phyloP scores from a whole-genome alignment of 1,284 basidiomycete species.

The Lignosus rhinocerotis region DNA sequence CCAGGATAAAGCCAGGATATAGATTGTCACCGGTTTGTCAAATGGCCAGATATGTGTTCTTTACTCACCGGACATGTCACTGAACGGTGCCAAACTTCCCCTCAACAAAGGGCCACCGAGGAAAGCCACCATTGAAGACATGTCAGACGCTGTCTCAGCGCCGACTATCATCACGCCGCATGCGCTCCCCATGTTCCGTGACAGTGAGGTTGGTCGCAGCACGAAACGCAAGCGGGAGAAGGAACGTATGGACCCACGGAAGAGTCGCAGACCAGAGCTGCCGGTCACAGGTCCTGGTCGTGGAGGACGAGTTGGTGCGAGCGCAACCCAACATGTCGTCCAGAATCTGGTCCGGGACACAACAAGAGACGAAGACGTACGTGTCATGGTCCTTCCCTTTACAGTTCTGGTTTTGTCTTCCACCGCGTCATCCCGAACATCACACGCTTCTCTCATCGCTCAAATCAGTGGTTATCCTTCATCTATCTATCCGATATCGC shows the following conservation, averaged over 20 bases:
- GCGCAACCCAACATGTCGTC: slow-evolving; percentile 93
- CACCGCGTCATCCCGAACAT: slow-evolving; percentile 13
- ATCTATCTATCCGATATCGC: slow-evolving; percentile 19
- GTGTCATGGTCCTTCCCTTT: slow-evolving; percentile 39
- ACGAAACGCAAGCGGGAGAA: slow-evolving; percentile 87
- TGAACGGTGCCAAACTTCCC: slow-evolving; percentile 90
- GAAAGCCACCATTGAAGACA: slow-evolving; percentile 77
- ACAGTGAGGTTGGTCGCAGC: slow-evolving; percentile 72
- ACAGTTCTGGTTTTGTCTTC: slow-evolving; percentile 16
- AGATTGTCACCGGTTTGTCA: slow-evolving; percentile 88
- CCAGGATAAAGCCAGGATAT: slow-evolving; percentile 16
- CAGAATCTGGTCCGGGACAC: slow-evolving; percentile 90
- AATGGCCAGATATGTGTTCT: slow-evolving; percentile 86
- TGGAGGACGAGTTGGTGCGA: slow-evolving; percentile 92
- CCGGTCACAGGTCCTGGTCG: slow-evolving; percentile 90
- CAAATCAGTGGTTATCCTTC: slow-evolving; percentile 19
- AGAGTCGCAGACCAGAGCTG: slow-evolving; percentile 88
- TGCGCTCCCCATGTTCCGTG: slow-evolving; percentile 85
- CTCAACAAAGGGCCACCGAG: slow-evolving; percentile 75
- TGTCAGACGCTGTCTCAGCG: slow-evolving; percentile 80
- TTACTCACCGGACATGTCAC: slow-evolving; percentile 85
- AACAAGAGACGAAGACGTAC: slow-evolving; percentile 89
- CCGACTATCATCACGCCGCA: slow-evolving; percentile 89
- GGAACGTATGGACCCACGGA: slow-evolving; percentile 84
- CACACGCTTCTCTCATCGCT: slow-evolving; percentile 17